Percentiles rank a stretch among this genome's conserved stretches.
These are phyloP conservation scores for Haberlea rhodopensis DNA, from an alignment of 257 asterid species.

Conservation along the genomic window DNA sequence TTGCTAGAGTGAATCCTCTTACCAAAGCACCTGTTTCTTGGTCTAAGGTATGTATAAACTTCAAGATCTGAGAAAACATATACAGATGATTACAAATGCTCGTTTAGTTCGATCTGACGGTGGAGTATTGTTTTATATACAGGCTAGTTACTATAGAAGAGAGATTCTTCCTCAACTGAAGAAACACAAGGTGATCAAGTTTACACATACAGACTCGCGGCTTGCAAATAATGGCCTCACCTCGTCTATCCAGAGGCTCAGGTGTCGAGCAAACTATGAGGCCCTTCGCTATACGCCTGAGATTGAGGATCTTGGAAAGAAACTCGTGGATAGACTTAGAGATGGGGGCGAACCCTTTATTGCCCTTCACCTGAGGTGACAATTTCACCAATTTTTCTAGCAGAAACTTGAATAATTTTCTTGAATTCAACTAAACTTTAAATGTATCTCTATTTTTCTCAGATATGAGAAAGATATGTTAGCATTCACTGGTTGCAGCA, in stretches of 20 bases:
- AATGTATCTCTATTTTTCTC: no score
- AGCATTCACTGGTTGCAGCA: conserved; percentile 96
- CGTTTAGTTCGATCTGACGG: conserved; percentile 5
- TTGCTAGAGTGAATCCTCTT: conserved; percentile 43
- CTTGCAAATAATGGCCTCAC: conserved; percentile 80
- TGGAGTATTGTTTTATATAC: conserved; percentile 21
- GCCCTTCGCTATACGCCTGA: conserved; percentile 74
- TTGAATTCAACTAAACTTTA: no score
- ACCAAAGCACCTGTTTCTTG: conserved; percentile 68
- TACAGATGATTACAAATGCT: not conserved
- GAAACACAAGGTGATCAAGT: conserved; percentile 81
- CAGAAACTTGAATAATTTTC: no score
- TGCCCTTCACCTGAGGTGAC: conserved; percentile 89
- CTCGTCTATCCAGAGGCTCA: conserved; percentile 67
- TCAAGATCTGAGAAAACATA: not conserved
- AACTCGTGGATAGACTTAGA: conserved; percentile 60
- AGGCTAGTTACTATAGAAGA: conserved; percentile 82
- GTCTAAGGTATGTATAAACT: conserved; percentile 77
- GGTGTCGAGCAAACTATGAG: conserved; percentile 84
- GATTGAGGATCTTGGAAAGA: conserved; percentile 69
- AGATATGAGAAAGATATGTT: conserved; percentile 98
- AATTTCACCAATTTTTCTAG: no score
- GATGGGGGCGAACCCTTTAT: conserved; percentile 65
- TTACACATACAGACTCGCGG: conserved; percentile 89
- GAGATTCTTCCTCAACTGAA: conserved; percentile 61